These are phyloP conservation scores for Populus ilicifolia DNA, from an alignment of 345 rosid genomes.

Conservation along the genomic window DNA sequence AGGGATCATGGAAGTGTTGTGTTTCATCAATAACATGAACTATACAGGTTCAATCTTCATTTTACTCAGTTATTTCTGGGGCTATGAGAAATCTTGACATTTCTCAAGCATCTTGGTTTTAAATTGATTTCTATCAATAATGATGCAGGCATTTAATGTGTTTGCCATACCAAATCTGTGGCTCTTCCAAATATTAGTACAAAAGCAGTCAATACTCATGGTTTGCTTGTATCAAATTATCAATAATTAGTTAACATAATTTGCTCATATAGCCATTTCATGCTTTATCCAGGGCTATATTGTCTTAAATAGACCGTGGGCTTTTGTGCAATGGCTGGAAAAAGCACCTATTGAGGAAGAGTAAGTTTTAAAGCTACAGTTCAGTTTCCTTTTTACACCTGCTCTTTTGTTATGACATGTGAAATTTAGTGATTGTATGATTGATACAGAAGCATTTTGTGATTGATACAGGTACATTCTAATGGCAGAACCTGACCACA, in stretches of 20 bases:
- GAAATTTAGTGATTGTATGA: slow-evolving; percentile 19
- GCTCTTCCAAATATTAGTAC: background rate
- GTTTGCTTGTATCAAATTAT: background rate
- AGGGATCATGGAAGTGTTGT: background rate
- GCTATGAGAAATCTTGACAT: background rate
- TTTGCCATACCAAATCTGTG: background rate
- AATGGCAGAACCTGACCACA: slow-evolving; percentile 97
- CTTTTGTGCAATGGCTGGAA: slow-evolving; percentile 94
- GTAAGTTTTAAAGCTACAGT: slow-evolving; percentile 41
- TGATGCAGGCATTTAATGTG: background rate
- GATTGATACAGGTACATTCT: slow-evolving; percentile 63
- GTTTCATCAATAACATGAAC: background rate
- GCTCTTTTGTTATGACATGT: slow-evolving; percentile 3
- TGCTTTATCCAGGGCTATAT: slow-evolving; percentile 72
- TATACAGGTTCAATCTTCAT: background rate
- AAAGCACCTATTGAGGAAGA: slow-evolving; percentile 86
- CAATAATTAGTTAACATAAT: background rate
- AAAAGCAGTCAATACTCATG: background rate
- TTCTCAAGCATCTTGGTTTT: background rate
- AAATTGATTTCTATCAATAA: background rate
- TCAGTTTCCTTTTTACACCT: background rate
- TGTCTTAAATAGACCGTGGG: slow-evolving; percentile 98
- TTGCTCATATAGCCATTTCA: slow-evolving; percentile 2
- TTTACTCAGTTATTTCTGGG: background rate
- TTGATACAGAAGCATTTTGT: slow-evolving; percentile 41